phyloP scores from a whole-genome alignment of 305 asterid species.

The Nicotiana rustica region DNA sequence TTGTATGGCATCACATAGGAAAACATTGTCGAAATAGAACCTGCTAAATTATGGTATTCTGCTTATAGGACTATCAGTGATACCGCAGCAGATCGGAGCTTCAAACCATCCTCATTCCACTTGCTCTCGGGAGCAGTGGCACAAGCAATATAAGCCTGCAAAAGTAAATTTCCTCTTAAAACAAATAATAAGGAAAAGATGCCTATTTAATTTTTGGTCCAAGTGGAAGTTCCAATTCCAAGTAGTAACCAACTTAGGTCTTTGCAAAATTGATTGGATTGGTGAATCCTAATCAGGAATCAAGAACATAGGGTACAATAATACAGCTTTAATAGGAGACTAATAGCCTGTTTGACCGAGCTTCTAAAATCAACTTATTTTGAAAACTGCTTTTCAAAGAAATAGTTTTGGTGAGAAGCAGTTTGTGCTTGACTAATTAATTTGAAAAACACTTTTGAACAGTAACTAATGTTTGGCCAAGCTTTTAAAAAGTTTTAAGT shows the following conservation, averaged over 20 bases:
- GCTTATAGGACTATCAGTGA: slow-evolving; percentile 68
- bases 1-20: background rate
- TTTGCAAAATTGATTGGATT: background rate
- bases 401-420: no score
- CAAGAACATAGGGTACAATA: background rate
- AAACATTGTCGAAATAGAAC: background rate
- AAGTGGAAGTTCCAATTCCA: background rate
- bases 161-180: background rate
- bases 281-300: background rate
- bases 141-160: slow-evolving; percentile 79
- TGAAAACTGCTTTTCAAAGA: no score
- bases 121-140: slow-evolving; percentile 80
- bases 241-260: background rate
- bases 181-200: background rate
- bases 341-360: no score
- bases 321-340: background rate
- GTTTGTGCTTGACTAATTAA: no score
- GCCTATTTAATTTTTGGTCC: background rate
- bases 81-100: slow-evolving; percentile 94
- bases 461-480: no score
- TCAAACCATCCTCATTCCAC: slow-evolving; percentile 80
- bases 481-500: no score
- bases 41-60: background rate
- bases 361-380: no score
- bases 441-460: no score